These are phyloP conservation scores for Cladosporium sp. DNA, from an alignment of 2,329 filamentous ascomycete genomes.

Conservation along the genomic window DNA sequence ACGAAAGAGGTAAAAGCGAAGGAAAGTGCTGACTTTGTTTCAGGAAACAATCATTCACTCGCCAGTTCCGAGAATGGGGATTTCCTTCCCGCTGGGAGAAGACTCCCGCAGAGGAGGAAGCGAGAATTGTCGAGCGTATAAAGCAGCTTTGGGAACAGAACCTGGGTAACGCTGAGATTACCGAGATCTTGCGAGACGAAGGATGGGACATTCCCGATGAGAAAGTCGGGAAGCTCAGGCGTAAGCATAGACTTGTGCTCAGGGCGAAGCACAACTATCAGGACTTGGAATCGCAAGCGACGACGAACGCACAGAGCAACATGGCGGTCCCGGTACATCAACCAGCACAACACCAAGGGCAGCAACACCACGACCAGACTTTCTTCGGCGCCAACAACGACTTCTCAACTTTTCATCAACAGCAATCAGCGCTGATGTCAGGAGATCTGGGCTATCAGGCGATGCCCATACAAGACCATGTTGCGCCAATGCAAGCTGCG, in stretches of 20 bases:
- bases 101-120: conserved; percentile 67
- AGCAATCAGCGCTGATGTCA: background rate
- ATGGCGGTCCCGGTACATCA: background rate
- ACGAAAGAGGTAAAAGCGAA: background rate
- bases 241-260: conserved; percentile 10
- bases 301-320: background rate
- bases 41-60: conserved; percentile 20
- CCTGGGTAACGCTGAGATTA: conserved; percentile 67
- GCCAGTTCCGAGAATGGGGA: conserved; percentile 56
- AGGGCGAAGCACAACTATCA: conserved; percentile 14
- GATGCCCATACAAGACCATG: background rate
- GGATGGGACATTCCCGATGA: conserved; percentile 66
- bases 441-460: background rate
- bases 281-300: conserved; percentile 13
- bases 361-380: background rate
- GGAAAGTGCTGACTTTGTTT: background rate
- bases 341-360: too few relatives aligned
- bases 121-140: conserved; percentile 62
- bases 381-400: background rate
- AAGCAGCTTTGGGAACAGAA: conserved; percentile 77
- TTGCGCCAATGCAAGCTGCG: background rate
- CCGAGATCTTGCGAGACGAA: conserved; percentile 64
- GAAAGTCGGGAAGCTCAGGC: conserved; percentile 2
- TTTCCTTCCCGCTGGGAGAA: conserved; percentile 65
- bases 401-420: background rate